Evolutionary conservation across 2,329 filamentous ascomycete species (phyloP), one percentile per base, ranked within the genome.

Genomic region (Exutisphaerella laricina): DNA sequence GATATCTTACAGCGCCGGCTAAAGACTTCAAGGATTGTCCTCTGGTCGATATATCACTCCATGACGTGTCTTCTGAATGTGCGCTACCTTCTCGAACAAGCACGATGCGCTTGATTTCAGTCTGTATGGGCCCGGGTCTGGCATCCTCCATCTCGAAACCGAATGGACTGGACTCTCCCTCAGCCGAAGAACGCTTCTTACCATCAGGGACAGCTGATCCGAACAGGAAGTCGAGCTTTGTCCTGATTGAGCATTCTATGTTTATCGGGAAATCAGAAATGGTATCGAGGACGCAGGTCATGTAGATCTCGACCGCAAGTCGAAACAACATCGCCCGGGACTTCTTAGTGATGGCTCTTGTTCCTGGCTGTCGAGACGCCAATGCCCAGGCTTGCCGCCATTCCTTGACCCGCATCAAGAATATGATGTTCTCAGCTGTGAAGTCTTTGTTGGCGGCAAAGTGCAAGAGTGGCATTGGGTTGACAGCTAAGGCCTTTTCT

Each of bases 391-490:
- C 44, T 47, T 50, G 41, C 32, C 36, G 47, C 48, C 41, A 84
- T 44, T 73, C 69, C 2, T 70, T 66, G 6, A 83, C 73, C 29
- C 70, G 67, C 6, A 72, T 75, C 4, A 85, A 63, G 59, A 85
- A 85, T 34, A 80, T 74, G 50, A 85, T 80, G 57, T 85, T 85
- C 59, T 85, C 82, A 10, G 80, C 81, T 0, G 80, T 84, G 57
- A 85, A 84, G 53, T 85, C 82, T 25, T 74, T 71, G 1, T 77
- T 68, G 0, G 80, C 80, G 0, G 82, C 80, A 58, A 82, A 85
- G 39, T 78, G 64, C 43, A 81, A 77, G 0, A 85, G 70, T 0
- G 77, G 76, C 4, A 71, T 67, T 0, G 78, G 75, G 57, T 82
- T 80, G 37, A 71, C 69, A 41, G 72, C 66, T 0, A 85, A 67